A percentile compares a stretch with the other conserved stretches of the same genome.
Evolutionary conservation across 148 eudicot species (phyloP).

Genomic region (Amaranthus hypochondriacus): DNA sequence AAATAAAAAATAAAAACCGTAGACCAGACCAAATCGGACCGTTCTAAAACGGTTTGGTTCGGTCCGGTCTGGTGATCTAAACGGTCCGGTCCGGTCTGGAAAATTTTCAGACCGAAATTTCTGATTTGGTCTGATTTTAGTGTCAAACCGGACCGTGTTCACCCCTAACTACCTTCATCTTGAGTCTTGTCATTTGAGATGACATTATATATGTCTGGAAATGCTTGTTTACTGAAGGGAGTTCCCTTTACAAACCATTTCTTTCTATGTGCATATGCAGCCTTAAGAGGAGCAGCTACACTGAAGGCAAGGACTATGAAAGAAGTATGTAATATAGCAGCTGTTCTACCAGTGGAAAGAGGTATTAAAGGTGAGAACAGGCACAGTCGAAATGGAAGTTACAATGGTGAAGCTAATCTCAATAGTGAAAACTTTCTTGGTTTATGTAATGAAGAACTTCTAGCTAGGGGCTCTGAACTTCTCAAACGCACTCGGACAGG

Average conservation of each 20-base stretch:
- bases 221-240: background rate
- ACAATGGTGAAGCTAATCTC: slow-evolving; percentile 28
- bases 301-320: slow-evolving; percentile 82
- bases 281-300: slow-evolving; percentile 83
- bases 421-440: slow-evolving; percentile 55
- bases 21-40: too few species aligned
- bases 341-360: slow-evolving; percentile 62
- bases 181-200: background rate
- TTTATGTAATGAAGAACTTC: slow-evolving; percentile 60
- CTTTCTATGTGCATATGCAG: slow-evolving; percentile 24
- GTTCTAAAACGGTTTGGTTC: too few species aligned
- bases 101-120: too few species aligned
- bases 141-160: too few species aligned
- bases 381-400: slow-evolving; percentile 23
- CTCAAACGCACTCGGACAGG: slow-evolving; percentile 90
- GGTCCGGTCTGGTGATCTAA: too few species aligned
- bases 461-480: slow-evolving; percentile 75
- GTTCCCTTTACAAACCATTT: background rate
- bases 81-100: too few species aligned
- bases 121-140: too few species aligned
- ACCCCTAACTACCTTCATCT: too few species aligned
- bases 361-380: slow-evolving; percentile 27
- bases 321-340: slow-evolving; percentile 77
- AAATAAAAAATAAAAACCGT: too few species aligned
- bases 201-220: background rate